Base-by-base conservation (phyloP, 768 basidiomycete species). In the Trametes elegans region DNA sequence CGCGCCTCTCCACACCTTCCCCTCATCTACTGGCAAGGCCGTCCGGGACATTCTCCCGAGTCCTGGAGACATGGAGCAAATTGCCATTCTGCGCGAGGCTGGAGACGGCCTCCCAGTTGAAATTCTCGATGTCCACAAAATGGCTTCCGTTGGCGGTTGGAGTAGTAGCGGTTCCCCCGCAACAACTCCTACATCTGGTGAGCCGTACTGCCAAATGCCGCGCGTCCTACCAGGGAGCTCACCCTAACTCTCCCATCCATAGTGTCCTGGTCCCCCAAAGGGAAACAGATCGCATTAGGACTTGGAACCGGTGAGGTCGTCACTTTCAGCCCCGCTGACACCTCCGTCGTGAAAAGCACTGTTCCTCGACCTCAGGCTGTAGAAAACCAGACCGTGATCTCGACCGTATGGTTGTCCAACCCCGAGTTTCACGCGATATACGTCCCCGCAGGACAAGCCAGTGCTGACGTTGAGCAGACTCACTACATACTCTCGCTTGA, bases 211-310 rank as follows among this genome's bases (percentile, higher is more conserved):
- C n/a, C n/a, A n/a, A n/a, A n/a, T n/a, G n/a, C n/a, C n/a, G 85
- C 6, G 6, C 34, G n/a, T 74, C 7, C 14, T 32, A 14, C 21
- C n/a, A 36, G 18, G 19, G 31, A 10, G 7, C 10, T 5, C 29
- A n/a, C 21, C 7, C 21, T 10, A 16, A 58, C 16, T 38, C 8
- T 21, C 8, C 10, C 10, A 2, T 16, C 40, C 48, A 10, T 53
- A 92, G 90, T 86, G 8, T 80, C 87, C 11, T 93, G 90, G 90
- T 92, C 90, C 3, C 87, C 90, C 1, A 90, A 90, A 67, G 90
- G 90, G 40, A 93, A 90, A 65, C 90, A 92, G 52, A 74, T 93
- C 36, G 88, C 88, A 1, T 79, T 93, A 41, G 90, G 86, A 21
- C 70, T 90, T 14, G 79, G 79, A 59, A 77, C 75, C 18, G 89